A percentile compares a stretch with the other conserved stretches of the same genome.
Conservation (phyloP, 1,284 basidiomycete genomes). For the Apiotrichum akiyoshidainum region DNA sequence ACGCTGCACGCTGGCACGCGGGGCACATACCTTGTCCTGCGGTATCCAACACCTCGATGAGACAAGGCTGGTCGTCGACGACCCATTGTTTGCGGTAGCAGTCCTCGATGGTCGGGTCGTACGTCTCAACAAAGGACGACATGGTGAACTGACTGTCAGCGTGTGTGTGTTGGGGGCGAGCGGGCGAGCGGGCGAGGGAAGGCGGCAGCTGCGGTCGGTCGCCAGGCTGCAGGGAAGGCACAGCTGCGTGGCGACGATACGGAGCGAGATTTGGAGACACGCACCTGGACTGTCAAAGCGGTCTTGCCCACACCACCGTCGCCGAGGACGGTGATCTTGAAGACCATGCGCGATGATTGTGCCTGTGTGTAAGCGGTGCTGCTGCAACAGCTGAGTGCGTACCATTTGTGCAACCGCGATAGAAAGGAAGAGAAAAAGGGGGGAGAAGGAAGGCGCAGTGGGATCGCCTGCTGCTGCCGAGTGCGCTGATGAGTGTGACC, state of each 20-base stretch:
- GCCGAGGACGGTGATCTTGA: slow-evolving; percentile 77
- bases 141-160: slow-evolving; percentile 67
- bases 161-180: background rate
- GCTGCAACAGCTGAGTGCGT: background rate
- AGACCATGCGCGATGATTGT: slow-evolving; percentile 37
- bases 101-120: slow-evolving; percentile 78
- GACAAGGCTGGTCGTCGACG: slow-evolving; percentile 86
- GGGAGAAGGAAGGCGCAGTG: too few relatives aligned
- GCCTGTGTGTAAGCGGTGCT: background rate
- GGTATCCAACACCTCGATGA: slow-evolving; percentile 89
- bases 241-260: too few relatives aligned
- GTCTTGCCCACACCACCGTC: slow-evolving; percentile 99
- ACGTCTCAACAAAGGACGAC: slow-evolving; percentile 77
- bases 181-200: too few relatives aligned
- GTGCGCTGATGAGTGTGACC: too few relatives aligned
- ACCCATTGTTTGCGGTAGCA: slow-evolving; percentile 88
- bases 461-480: too few relatives aligned
- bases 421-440: too few relatives aligned
- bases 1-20: too few relatives aligned
- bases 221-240: too few relatives aligned
- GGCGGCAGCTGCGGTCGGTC: too few relatives aligned
- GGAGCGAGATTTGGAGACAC: slow-evolving; percentile 29
- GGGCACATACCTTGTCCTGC: slow-evolving; percentile 76
- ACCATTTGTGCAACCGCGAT: background rate
- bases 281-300: slow-evolving; percentile 86